These are phyloP conservation scores for Euphrasia confusa DNA, from an alignment of 257 asterid genomes.

Conservation along the genomic window DNA sequence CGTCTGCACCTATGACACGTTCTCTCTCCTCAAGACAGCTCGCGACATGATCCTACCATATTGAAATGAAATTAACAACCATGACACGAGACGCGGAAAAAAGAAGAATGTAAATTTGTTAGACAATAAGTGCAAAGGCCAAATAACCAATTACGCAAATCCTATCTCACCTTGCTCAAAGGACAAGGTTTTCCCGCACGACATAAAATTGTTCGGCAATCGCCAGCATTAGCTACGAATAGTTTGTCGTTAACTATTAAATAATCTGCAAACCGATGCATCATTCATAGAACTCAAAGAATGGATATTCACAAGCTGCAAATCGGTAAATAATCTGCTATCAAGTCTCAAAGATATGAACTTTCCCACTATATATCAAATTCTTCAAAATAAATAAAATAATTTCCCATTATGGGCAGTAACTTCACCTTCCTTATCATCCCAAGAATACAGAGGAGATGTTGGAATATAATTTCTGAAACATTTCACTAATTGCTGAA, in stretches of 20 bases:
- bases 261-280: too few relatives aligned
- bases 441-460: too few relatives aligned
- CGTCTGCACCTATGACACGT: slow-evolving; percentile 67
- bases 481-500: not conserved
- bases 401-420: too few relatives aligned
- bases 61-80: slow-evolving; percentile 16
- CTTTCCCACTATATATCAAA: too few relatives aligned
- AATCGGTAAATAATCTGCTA: too few relatives aligned
- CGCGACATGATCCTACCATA: slow-evolving; percentile 90
- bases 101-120: not conserved
- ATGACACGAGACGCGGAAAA: not conserved
- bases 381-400: too few relatives aligned
- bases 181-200: slow-evolving; percentile 65
- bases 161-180: slow-evolving; percentile 76
- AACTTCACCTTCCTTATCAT: too few relatives aligned
- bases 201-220: slow-evolving; percentile 80
- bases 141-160: not conserved
- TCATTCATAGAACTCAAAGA: too few relatives aligned
- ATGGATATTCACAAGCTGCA: too few relatives aligned
- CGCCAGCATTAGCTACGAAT: slow-evolving; percentile 97
- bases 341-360: too few relatives aligned
- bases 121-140: not conserved
- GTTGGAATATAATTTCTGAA: too few relatives aligned
- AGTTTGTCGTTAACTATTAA: slow-evolving; percentile 62
- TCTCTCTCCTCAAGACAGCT: slow-evolving; percentile 87